These are phyloP conservation scores for Trichoderma breve DNA, from an alignment of 2,329 filamentous ascomycete species.

Conservation along the genomic window DNA sequence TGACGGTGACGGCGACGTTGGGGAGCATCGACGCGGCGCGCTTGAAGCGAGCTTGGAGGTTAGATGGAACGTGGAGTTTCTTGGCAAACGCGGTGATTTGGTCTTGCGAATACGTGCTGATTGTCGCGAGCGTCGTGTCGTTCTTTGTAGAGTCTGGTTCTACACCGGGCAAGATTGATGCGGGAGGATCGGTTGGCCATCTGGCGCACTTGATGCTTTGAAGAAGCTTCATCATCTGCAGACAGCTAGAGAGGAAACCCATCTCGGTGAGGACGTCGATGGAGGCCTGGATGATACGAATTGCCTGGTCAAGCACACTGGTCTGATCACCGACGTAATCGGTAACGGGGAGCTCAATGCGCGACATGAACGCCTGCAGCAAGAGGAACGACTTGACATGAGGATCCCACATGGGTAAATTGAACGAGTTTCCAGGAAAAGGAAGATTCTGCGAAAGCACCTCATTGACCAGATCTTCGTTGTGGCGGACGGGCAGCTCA, in stretches of 20 bases:
- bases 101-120: constrained; percentile 37
- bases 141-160: constrained; percentile 43
- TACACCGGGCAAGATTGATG: constrained; percentile 78
- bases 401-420: constrained; percentile 94
- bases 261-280: constrained; percentile 92
- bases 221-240: constrained; percentile 79
- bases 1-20: constrained; percentile 61
- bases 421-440: constrained; percentile 56
- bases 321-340: constrained; percentile 96
- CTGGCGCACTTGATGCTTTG: constrained; percentile 90
- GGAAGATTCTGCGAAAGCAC: constrained; percentile 83
- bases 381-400: constrained; percentile 95
- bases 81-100: constrained; percentile 46
- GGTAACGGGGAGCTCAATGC: constrained; percentile 86
- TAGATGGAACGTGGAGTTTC: constrained; percentile 49
- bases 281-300: constrained; percentile 93
- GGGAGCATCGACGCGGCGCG: constrained; percentile 68
- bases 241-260: constrained; percentile 73
- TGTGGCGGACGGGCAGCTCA: constrained; percentile 94
- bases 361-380: constrained; percentile 91
- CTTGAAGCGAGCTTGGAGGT: constrained; percentile 47
- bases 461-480: constrained; percentile 95
- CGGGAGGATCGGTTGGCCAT: constrained; percentile 80
- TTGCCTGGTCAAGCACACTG: constrained; percentile 87
- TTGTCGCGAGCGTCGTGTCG: constrained; percentile 43